These are phyloP conservation scores for Borovskyia barvae DNA, from an alignment of 208 protist species.

Conservation along the genomic window DNA sequence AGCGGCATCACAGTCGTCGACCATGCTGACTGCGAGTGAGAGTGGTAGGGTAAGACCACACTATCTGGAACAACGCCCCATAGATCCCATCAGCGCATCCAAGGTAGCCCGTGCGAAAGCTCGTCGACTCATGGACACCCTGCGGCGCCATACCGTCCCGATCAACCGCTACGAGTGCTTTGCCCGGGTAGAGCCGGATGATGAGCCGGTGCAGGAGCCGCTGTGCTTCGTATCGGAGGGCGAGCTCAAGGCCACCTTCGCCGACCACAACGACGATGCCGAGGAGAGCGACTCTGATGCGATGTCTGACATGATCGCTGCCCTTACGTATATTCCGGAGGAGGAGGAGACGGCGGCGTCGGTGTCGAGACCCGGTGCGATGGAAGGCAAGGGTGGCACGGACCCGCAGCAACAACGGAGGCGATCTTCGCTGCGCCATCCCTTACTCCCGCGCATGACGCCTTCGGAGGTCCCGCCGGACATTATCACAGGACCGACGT, in stretches of 20 bases:
- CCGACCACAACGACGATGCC: conserved; percentile 1
- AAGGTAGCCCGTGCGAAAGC: conserved; percentile 73
- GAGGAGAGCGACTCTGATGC: conserved; percentile 29
- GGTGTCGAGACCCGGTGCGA: not conserved
- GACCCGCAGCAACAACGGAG: not conserved
- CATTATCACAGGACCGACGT: conserved; percentile 6
- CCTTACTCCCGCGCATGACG: conserved; percentile 5
- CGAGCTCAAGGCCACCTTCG: conserved; percentile 11
- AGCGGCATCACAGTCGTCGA: not conserved
- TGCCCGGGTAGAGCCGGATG: conserved; percentile 36
- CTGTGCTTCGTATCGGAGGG: conserved; percentile 21
- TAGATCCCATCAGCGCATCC: conserved; percentile 65
- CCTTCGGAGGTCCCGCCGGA: not conserved
- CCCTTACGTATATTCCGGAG: conserved; percentile 21
- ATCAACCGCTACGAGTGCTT: conserved; percentile 76
- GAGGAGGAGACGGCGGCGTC: not conserved
- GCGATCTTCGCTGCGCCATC: conserved; percentile 2
- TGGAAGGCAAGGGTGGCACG: not conserved
- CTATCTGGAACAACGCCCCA: conserved; percentile 32
- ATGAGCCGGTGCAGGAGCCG: conserved; percentile 21
- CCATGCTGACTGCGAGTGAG: not conserved
- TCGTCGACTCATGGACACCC: conserved; percentile 56
- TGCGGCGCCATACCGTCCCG: conserved; percentile 62
- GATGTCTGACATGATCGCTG: conserved; percentile 30
- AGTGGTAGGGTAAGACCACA: no score